Evolutionary conservation across 1,139 yeast genomes (phyloP).

Genomic region (Taiozyma sp.): DNA sequence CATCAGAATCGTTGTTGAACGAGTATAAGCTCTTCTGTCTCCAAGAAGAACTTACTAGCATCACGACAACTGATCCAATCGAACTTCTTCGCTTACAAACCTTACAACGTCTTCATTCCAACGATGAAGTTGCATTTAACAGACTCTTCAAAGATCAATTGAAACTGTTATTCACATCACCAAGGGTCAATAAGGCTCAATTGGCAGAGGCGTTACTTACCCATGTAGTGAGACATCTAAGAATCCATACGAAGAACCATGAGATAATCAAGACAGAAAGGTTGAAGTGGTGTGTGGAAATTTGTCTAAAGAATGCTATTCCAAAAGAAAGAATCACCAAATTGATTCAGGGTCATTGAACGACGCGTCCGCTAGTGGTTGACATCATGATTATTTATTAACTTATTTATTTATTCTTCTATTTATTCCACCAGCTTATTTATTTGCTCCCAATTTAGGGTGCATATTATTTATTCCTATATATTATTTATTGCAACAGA

Average conservation of each 20-base stretch:
- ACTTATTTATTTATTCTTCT: conserved; percentile 1
- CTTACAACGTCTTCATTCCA: neutral
- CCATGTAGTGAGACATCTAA: conserved; percentile 4
- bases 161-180: neutral
- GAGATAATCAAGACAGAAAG: conserved; percentile 6
- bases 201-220: conserved; percentile 6
- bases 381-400: neutral
- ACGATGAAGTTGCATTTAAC: conserved; percentile 3
- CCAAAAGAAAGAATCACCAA: neutral
- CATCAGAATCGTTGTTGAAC: neutral
- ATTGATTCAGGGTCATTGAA: neutral
- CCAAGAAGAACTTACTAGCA: neutral
- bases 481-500: neutral
- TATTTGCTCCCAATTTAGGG: neutral
- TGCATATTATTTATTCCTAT: neutral
- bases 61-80: neutral
- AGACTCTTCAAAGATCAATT: conserved; percentile 1
- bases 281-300: conserved; percentile 3
- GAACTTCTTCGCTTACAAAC: neutral
- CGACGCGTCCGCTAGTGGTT: neutral
- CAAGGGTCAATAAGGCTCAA: conserved; percentile 3
- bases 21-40: neutral
- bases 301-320: conserved; percentile 7
- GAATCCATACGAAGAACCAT: neutral
- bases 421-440: neutral